Percentiles rank a stretch among this genome's conserved stretches.
Conservation (phyloP, 164 flowering plant species). For the Brasenia schreberi region DNA sequence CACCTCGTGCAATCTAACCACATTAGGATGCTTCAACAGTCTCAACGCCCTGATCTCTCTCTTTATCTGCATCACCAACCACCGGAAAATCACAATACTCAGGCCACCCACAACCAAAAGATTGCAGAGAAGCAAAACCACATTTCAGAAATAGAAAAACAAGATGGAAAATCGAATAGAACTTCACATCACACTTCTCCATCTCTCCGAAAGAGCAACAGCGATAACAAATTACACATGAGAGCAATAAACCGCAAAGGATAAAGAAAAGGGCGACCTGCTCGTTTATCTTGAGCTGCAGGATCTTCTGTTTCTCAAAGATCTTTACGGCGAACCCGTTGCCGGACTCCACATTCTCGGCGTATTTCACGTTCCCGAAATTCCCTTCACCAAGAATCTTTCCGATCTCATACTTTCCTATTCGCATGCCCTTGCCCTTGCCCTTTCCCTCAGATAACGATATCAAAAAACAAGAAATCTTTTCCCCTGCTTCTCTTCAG, state of each 20-base stretch:
- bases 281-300: constrained; percentile 50
- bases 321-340: constrained; percentile 67
- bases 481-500: no score
- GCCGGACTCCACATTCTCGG: constrained; percentile 48
- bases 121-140: not conserved
- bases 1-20: constrained; percentile 84
- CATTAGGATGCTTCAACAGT: constrained; percentile 84
- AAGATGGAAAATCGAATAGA: no score
- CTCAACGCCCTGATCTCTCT: constrained; percentile 84
- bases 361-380: constrained; percentile 81
- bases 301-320: constrained; percentile 51
- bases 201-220: no score
- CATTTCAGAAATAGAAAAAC: not conserved
- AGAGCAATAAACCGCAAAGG: not conserved
- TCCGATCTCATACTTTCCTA: constrained; percentile 88
- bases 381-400: constrained; percentile 79
- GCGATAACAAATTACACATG: not conserved
- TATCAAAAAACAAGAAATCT: no score
- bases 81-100: not conserved
- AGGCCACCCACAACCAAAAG: no score
- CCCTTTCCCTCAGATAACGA: not conserved
- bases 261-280: constrained; percentile 35
- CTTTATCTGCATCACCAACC: constrained; percentile 47
- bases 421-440: constrained; percentile 42
- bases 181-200: no score